Base-by-base conservation (phyloP, 2,329 filamentous ascomycete species). In the Cryphonectria carpinicola region DNA sequence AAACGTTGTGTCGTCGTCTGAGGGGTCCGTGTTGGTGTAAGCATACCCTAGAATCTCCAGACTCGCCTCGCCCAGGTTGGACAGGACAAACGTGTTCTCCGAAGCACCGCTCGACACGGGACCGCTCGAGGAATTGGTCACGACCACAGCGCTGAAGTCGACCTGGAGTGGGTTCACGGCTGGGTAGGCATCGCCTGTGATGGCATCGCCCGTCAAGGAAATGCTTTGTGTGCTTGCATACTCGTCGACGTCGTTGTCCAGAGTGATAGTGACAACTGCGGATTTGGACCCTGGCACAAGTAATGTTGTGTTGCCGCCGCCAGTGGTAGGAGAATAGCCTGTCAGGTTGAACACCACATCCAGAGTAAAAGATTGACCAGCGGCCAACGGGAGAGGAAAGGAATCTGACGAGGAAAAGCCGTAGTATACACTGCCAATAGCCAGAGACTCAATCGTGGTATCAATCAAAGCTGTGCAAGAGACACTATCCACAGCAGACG, bases 81-180 rank as follows among this genome's bases (percentile, higher is more conserved):
- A 46, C 6, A 68, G 39, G 7, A 68, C 66, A 17, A 68, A 63
- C 1, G 58, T 63, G 37, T 52, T 63, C 7, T 63, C 56, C 22
- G 65, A 67, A 25, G 65, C n/a, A 22, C 65, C 52, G 32, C 65
- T 13, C 13, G 65, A 67, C 4, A 66, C 65, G 11, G 52, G 37
- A 22, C 65, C 65, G 25, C 14, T 46, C 8, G 52, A 60, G 52
- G 46, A 46, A 22, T 67, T 67, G 65, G 52, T 67, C 37, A 68
- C 56, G 14, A 83, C 79, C 25, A 84, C 73, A 19, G 80, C 79
- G 7, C 82, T 81, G 69, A 84, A 82, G 64, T 81, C 79, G 32
- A 82, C 78, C 22, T 80, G 79, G 1, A 75, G 76, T 1, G 82
- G 81, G 0, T 78, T 78, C 6, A 82, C 76, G 7, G 75, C 76